These are phyloP conservation scores for Gloeophyllum trabeum DNA, from an alignment of 768 basidiomycete genomes.

Conservation along the genomic window DNA sequence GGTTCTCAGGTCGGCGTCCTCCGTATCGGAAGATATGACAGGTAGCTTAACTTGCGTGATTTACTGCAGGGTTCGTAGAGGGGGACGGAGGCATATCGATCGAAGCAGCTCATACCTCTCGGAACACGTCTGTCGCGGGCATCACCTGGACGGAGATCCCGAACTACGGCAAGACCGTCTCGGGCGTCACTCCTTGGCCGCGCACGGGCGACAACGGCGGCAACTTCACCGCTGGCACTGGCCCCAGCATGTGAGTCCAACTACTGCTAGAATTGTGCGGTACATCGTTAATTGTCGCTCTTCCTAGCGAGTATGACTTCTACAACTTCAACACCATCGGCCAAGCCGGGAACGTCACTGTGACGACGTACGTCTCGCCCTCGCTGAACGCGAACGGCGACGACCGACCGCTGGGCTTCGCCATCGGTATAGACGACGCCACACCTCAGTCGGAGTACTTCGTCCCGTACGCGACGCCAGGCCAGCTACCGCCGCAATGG, in stretches of 20 bases:
- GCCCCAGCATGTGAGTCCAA: slow-evolving; percentile 43
- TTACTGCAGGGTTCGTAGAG: slow-evolving; percentile 52
- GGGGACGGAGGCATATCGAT: slow-evolving; percentile 53
- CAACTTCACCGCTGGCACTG: slow-evolving; percentile 50
- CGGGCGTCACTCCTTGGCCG: slow-evolving; percentile 51
- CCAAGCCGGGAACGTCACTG: slow-evolving; percentile 30
- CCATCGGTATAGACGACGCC: slow-evolving; percentile 37
- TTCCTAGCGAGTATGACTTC: slow-evolving; percentile 50
- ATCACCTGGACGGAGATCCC: slow-evolving; percentile 50
- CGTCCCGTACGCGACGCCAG: slow-evolving; percentile 33
- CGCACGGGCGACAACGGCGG: slow-evolving; percentile 32
- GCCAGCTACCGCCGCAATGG: slow-evolving; percentile 35
- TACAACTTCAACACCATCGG: slow-evolving; percentile 41
- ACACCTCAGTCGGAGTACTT: slow-evolving; percentile 31
- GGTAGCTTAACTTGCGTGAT: not conserved
- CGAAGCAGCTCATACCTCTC: slow-evolving; percentile 49
- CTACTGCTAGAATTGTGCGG: not conserved
- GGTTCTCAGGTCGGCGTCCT: slow-evolving; percentile 34
- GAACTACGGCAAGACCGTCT: slow-evolving; percentile 47
- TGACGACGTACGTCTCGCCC: slow-evolving; percentile 37
- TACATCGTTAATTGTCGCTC: not conserved
- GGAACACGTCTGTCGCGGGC: slow-evolving; percentile 33
- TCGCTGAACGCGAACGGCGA: slow-evolving; percentile 39
- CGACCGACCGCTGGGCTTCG: slow-evolving; percentile 38
- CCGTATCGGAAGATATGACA: not conserved